phyloP scores from a whole-genome alignment of 2,329 filamentous ascomycete species.

The Penicillium occitanis region DNA sequence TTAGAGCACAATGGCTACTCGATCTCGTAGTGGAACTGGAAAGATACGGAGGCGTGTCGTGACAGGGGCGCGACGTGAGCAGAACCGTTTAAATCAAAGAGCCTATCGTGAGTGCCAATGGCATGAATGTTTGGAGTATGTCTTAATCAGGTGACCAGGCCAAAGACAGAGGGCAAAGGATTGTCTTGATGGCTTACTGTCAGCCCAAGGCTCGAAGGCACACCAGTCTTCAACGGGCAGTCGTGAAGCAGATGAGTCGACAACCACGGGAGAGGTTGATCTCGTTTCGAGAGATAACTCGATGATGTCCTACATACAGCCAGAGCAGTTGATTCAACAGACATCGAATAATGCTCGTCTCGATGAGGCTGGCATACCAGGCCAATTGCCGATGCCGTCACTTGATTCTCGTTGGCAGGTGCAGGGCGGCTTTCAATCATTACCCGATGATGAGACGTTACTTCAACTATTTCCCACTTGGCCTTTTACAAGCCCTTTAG shows the following conservation, averaged over 20 bases:
- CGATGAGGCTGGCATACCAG: background rate
- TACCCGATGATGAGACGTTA: background rate
- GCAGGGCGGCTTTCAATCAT: background rate
- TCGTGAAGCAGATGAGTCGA: background rate
- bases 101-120: constrained; percentile 34
- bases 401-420: background rate
- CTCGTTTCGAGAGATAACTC: background rate
- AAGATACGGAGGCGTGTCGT: constrained; percentile 33
- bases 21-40: background rate
- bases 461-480: background rate
- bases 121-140: background rate
- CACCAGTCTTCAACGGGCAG: background rate
- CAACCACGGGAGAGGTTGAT: background rate
- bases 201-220: background rate
- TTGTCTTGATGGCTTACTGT: background rate
- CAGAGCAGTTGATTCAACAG: background rate
- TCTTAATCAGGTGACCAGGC: background rate
- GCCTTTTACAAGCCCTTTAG: background rate
- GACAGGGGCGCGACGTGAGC: constrained; percentile 40
- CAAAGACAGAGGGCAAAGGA: background rate
- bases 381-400: background rate
- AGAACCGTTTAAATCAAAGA: constrained; percentile 40
- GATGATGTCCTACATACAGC: background rate
- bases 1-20: background rate
- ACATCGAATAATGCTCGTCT: background rate